Percentiles rank a stretch among this genome's conserved stretches.
Evolutionary conservation across 305 asterid genomes (phyloP).

Genomic region (Fraxinus floribunda): DNA sequence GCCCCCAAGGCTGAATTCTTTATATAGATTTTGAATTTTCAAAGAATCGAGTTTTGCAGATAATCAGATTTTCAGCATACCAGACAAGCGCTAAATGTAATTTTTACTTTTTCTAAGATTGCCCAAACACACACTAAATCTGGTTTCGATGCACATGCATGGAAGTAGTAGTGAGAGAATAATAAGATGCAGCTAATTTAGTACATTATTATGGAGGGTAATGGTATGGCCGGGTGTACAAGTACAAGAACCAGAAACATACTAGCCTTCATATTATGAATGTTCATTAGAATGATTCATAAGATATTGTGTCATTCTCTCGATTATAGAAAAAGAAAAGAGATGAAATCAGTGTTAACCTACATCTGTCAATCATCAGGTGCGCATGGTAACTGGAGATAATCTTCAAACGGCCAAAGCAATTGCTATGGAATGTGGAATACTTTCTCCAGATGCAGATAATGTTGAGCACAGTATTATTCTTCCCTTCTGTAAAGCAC

Average conservation of each 20-base stretch:
- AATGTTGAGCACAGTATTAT: slow-evolving; percentile 58
- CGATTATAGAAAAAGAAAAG: background rate
- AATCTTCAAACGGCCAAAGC: slow-evolving; percentile 97
- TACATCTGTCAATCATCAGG: slow-evolving; percentile 46
- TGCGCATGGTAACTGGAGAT: slow-evolving; percentile 98
- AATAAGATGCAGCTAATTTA: background rate
- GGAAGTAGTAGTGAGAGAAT: background rate
- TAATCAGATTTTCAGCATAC: background rate
- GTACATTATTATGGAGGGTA: background rate
- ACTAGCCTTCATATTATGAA: background rate
- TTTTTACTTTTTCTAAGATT: background rate
- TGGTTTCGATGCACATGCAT: background rate
- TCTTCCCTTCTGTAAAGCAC: too few relatives aligned
- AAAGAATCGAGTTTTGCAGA: background rate
- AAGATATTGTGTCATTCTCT: background rate
- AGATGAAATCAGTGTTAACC: slow-evolving; percentile 17
- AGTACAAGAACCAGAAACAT: background rate
- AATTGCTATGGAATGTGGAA: slow-evolving; percentile 92
- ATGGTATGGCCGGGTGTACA: background rate
- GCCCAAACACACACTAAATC: background rate
- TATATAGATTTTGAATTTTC: background rate
- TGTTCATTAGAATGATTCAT: background rate
- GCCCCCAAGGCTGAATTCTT: background rate
- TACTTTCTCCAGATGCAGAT: slow-evolving; percentile 63
- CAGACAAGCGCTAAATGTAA: background rate